phyloP scores from a whole-genome alignment of 345 rosid genomes.

The Garcia nutans region DNA sequence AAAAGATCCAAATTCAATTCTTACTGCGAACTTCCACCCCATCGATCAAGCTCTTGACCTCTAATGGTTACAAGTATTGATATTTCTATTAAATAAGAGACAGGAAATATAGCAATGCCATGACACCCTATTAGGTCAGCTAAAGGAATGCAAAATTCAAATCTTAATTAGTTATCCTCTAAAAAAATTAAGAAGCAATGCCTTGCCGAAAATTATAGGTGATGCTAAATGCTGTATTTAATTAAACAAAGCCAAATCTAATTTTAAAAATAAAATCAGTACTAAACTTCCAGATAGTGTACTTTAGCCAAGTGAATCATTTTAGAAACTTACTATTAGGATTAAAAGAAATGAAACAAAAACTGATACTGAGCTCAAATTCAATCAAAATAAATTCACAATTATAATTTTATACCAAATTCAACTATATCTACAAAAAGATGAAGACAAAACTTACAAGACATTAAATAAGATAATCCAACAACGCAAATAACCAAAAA shows the following conservation, averaged over 20 bases:
- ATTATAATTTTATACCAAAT: neutral
- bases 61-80: neutral
- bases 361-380: neutral
- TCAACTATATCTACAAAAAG: neutral
- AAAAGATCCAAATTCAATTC: too few species aligned
- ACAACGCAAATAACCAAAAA: constrained; percentile 78
- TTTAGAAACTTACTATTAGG: neutral
- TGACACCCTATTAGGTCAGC: neutral
- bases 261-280: neutral
- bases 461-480: constrained; percentile 91
- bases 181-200: neutral
- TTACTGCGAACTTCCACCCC: neutral
- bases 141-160: neutral
- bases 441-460: constrained; percentile 48
- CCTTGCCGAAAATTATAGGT: too few species aligned
- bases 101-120: neutral
- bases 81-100: neutral
- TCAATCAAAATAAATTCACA: neutral
- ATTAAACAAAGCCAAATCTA: neutral
- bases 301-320: neutral
- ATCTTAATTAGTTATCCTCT: neutral
- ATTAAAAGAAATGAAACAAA: neutral
- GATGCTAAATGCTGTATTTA: neutral
- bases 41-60: neutral
- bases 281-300: neutral